Base-by-base conservation (phyloP, 164 flowering plant genomes). In the Tinospora cordifolia region DNA sequence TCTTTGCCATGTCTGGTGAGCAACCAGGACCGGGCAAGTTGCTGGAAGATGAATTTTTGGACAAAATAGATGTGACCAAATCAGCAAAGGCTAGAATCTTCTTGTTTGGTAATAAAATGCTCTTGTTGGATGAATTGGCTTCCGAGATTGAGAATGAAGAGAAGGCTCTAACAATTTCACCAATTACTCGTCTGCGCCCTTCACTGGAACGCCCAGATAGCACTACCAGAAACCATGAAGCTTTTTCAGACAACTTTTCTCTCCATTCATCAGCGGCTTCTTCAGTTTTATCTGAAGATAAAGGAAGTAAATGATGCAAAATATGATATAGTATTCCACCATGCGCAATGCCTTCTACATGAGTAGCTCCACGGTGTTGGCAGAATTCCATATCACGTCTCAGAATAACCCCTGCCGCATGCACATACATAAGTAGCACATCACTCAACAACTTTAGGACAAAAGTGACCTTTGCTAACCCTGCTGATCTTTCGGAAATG, bases 381-480 rank as follows among this genome's bases (percentile, higher is more conserved):
- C 80, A 80, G 71, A 83, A 63, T 70, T 93, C 98, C 44, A 75
- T 67, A 82, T 93, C 98, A 66, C 94, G 78, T 74, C 63, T 87
- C 71, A 93, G 77, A 54, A 93, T 83, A 58, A 93, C 87, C 59
- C 89, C 88, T 13, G 81, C 87, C 5, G 91, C 87, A 81, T 87
- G 93, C 17, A 79, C 88, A 84, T 91, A 90, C 95, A 88, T 93
- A 68, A 90, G 78, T 71, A 91, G 88, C 77, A 90, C 84, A 78
- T 93, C 98, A 74, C 94, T 88, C 84, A 91, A 70, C 73, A 93
- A 77, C 82, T 91, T 91, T 62, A 93, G 89, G 67, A 93, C 87
- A 82, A 93, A 93, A 70, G 90, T 85, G 63, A 88, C 87, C 76
- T 90, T 93, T 41, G 93, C 98, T 36, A 90, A 76, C 14, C 71